Evolutionary conservation across 768 basidiomycete genomes (phyloP), one percentile per base, ranked within the genome.

Genomic region (Sporobolomyces roseus): DNA sequence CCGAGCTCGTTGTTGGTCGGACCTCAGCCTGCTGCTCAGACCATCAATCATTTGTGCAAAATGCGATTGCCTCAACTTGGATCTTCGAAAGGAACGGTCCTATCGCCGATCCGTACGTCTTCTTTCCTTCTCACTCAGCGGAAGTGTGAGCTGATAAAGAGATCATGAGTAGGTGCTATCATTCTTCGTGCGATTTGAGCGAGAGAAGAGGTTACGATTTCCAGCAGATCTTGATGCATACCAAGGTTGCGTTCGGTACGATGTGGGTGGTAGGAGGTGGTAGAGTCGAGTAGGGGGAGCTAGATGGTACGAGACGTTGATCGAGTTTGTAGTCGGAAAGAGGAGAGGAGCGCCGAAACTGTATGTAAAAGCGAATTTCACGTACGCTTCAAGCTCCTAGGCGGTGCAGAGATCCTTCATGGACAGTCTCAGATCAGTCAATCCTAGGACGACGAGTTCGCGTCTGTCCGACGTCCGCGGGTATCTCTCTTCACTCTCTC

Each of bases 11-110:
- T 23, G 67, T 75, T 14, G 77, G 70, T 2, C 52, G 54, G 27
- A 69, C 75, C 0, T 43, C 50, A 4, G 77, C 75, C 0, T 78
- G 77, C 61, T 78, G 77, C 66, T 71, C 68, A 3, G 77, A 78
- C 61, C 77, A 76, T 60, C 70, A 72, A 46, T 48, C 27, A 2
- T 76, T 72, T 46, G 70, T 62, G 35, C 33, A 62, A 48, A 27
- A 68, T 3, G 66, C 66, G 1, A 70, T 63, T 56, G 69, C 73
- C 6, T 36, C 62, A 0, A 72, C 75, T 1, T 74, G 73, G 74
- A 66, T 73, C 48, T 76, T 76, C 23, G 75, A 76, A 56, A 70
- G 75, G n/a, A 74, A 74, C 45, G 75, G 75, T 0, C 63, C 72
- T 12, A 76, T 76, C 61, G 73, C 68, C 2, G 74, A 68, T 32